A percentile compares a stretch with the other conserved stretches of the same genome.
Evolutionary conservation across 2,329 filamentous ascomycete genomes (phyloP).

Genomic region (Didymella exigua): DNA sequence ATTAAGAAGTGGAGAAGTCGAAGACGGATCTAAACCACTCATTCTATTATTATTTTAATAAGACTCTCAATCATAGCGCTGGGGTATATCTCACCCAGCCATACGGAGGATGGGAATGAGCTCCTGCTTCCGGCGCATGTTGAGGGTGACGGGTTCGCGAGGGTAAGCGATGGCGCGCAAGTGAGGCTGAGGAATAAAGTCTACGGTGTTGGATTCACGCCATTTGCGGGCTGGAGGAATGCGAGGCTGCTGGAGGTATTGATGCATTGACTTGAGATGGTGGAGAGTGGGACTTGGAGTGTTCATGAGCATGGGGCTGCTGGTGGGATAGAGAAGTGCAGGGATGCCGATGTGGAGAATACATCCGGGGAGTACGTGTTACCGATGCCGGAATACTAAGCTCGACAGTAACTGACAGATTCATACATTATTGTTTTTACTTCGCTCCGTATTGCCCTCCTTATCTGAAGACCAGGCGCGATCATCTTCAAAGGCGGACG

Average conservation of each 20-base stretch:
- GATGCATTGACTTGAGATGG: conserved; percentile 21
- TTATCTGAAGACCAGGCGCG: too few species aligned
- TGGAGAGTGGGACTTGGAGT: conserved; percentile 30
- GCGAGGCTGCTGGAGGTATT: not conserved
- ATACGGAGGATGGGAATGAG: not conserved
- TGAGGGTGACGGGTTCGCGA: not conserved
- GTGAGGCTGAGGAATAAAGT: not conserved
- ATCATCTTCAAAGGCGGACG: too few species aligned
- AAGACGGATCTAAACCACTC: not conserved
- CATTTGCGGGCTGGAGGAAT: not conserved
- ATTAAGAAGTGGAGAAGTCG: not conserved
- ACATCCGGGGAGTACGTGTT: conserved; percentile 21
- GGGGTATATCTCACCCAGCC: not conserved
- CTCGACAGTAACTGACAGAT: too few species aligned
- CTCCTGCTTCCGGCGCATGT: not conserved
- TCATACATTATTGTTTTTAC: too few species aligned
- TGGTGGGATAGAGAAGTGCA: conserved; percentile 28
- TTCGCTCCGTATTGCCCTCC: too few species aligned
- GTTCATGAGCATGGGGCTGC: conserved; percentile 23
- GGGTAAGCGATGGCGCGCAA: not conserved
- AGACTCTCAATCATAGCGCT: not conserved
- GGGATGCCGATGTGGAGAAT: conserved; percentile 22
- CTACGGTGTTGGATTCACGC: not conserved
- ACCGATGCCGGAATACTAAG: not conserved
- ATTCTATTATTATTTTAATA: not conserved